Conservation (phyloP, 345 rosid genomes). For the Theobroma cacao region DNA sequence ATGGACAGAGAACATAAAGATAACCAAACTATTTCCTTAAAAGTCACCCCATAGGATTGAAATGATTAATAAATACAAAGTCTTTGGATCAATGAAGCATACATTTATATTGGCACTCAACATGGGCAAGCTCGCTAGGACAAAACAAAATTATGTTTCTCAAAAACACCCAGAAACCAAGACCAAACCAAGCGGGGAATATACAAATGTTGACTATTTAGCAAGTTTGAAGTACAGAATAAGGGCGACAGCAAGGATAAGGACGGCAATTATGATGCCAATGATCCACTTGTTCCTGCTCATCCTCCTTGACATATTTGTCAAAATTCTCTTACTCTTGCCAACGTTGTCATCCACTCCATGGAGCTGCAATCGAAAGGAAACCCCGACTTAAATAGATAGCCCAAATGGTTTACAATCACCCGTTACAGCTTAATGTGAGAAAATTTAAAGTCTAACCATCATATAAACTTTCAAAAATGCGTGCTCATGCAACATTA, state of each 20-base stretch:
- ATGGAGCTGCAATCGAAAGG: conserved; percentile 52
- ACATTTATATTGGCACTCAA: conserved; percentile 9
- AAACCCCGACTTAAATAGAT: background rate
- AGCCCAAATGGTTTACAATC: background rate
- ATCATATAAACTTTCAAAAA: background rate
- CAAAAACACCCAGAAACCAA: conserved; percentile 15
- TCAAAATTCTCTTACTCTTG: conserved; percentile 83
- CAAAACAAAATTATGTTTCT: background rate
- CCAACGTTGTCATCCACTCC: conserved; percentile 91
- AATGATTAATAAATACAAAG: background rate
- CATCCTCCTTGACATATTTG: conserved; percentile 77
- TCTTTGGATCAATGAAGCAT: background rate
- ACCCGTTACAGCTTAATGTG: background rate
- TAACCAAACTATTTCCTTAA: background rate
- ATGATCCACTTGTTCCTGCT: conserved; percentile 85
- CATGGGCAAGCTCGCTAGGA: conserved; percentile 9
- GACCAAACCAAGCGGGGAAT: conserved; percentile 3
- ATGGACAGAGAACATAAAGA: too few species aligned
- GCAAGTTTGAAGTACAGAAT: conserved; percentile 77
- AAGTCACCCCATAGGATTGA: background rate
- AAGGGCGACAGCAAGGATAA: conserved; percentile 49
- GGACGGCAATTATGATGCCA: conserved; percentile 50
- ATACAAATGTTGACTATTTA: conserved; percentile 22
- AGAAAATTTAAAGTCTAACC: background rate
- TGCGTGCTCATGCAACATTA: background rate